A percentile compares a stretch with the other conserved stretches of the same genome.
phyloP scores from a whole-genome alignment of 139 green algal genomes.

The Chlorella sorokiniana region DNA sequence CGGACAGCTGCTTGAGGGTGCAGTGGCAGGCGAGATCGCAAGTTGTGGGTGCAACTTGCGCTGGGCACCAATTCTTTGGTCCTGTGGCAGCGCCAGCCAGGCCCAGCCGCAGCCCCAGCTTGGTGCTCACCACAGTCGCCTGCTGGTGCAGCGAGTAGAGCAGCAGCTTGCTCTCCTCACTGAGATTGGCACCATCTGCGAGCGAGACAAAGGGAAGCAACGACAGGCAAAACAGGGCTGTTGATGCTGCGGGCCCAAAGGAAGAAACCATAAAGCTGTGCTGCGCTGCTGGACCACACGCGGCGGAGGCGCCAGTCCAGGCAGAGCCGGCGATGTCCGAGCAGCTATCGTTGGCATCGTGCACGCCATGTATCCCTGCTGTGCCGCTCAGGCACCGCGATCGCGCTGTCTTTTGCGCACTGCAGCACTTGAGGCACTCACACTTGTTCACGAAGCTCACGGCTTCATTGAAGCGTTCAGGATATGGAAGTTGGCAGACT shows the following conservation, averaged over 20 bases:
- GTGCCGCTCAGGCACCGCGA: too few relatives aligned
- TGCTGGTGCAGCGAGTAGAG: constrained; percentile 90
- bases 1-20: not conserved
- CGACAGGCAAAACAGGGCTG: not conserved
- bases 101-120: not conserved
- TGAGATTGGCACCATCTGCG: constrained; percentile 57
- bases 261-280: too few relatives aligned
- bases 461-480: constrained; percentile 3
- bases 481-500: not conserved
- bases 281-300: too few relatives aligned
- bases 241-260: not conserved
- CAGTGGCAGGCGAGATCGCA: too few relatives aligned
- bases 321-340: too few relatives aligned
- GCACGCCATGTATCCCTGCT: too few relatives aligned
- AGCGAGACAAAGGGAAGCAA: not conserved
- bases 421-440: not conserved
- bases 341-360: too few relatives aligned
- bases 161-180: constrained; percentile 78
- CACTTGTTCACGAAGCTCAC: not conserved
- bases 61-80: not conserved
- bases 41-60: not conserved
- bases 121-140: constrained; percentile 50
- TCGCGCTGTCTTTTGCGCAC: too few relatives aligned
- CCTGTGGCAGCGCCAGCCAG: not conserved
- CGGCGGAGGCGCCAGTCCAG: too few relatives aligned